Conservation (phyloP, 768 basidiomycete genomes). For the Suillus americanus region DNA sequence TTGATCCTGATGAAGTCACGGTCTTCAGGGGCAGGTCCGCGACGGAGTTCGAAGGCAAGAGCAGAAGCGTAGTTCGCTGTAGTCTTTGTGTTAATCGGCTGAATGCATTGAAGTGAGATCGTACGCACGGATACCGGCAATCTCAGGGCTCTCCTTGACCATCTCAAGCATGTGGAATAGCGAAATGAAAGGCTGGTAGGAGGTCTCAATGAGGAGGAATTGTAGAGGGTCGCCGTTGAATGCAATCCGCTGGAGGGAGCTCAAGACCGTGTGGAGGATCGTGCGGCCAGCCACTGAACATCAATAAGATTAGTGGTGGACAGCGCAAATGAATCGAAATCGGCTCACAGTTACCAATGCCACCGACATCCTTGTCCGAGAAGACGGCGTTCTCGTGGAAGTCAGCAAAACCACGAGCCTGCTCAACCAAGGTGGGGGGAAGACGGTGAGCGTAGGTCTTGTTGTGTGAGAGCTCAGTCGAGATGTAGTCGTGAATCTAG, state of each 20-base stretch:
- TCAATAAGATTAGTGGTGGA: background rate
- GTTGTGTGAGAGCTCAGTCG: slow-evolving; percentile 78
- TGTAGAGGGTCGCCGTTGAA: slow-evolving; percentile 80
- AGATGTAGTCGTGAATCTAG: slow-evolving; percentile 76
- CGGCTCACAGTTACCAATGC: slow-evolving; percentile 76
- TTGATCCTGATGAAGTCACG: slow-evolving; percentile 83
- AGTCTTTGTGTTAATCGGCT: slow-evolving; percentile 13
- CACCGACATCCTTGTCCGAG: slow-evolving; percentile 55
- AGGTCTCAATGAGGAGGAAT: slow-evolving; percentile 74
- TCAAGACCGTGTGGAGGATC: slow-evolving; percentile 68
- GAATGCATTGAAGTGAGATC: background rate
- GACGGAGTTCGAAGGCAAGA: slow-evolving; percentile 76
- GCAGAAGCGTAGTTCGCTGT: slow-evolving; percentile 74
- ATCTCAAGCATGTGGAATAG: slow-evolving; percentile 79
- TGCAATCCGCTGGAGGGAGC: slow-evolving; percentile 72
- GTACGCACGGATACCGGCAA: slow-evolving; percentile 64
- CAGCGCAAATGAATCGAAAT: slow-evolving; percentile 1
- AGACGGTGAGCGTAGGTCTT: slow-evolving; percentile 77
- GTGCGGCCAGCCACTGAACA: slow-evolving; percentile 78
- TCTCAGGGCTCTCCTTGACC: slow-evolving; percentile 52
- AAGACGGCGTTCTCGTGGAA: slow-evolving; percentile 81
- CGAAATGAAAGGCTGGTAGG: slow-evolving; percentile 90
- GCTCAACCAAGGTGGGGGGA: slow-evolving; percentile 75
- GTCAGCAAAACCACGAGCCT: slow-evolving; percentile 73
- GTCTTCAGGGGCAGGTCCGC: slow-evolving; percentile 69